These are phyloP conservation scores for Cenchrus fungigraminus DNA, from an alignment of 176 grass and related monocot species.

Conservation along the genomic window DNA sequence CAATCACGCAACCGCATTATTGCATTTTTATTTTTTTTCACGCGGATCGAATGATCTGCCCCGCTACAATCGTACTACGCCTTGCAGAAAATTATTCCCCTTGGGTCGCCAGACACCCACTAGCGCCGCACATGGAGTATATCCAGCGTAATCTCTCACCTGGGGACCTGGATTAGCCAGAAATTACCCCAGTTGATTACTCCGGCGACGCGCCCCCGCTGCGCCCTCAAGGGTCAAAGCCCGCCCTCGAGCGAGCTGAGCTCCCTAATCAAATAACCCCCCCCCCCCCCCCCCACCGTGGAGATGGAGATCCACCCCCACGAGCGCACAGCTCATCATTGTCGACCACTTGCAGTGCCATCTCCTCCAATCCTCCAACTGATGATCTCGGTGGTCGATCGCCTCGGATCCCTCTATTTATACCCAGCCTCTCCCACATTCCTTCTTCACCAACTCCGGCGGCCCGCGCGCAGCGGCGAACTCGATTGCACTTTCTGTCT, in stretches of 20 bases:
- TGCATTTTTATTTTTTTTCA: slow-evolving; percentile 1
- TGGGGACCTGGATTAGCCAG: slow-evolving; percentile 49
- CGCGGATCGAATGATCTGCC: slow-evolving; percentile 31
- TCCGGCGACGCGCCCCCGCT: slow-evolving; percentile 29
- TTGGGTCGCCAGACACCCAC: neutral
- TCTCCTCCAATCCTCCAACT: slow-evolving; percentile 13
- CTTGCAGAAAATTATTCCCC: neutral
- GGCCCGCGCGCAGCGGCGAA: neutral
- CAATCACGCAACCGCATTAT: slow-evolving; percentile 20
- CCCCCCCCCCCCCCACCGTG: no score
- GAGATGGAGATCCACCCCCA: slow-evolving; percentile 57
- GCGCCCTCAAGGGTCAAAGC: slow-evolving; percentile 48
- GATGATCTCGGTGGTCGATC: neutral
- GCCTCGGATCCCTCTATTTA: slow-evolving; percentile 52
- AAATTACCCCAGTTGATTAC: slow-evolving; percentile 26
- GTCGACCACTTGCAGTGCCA: slow-evolving; percentile 57
- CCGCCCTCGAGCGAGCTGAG: slow-evolving; percentile 3
- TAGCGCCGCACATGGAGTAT: neutral
- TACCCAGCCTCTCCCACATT: slow-evolving; percentile 36
- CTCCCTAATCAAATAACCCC: slow-evolving; percentile 16
- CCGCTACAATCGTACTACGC: neutral
- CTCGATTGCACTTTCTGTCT: neutral
- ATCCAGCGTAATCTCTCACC: slow-evolving; percentile 37
- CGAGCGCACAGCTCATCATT: slow-evolving; percentile 80
- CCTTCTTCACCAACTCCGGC: slow-evolving; percentile 39